phyloP scores from a whole-genome alignment of 139 green algal genomes.

The Deuterostichococcus epilithicus region DNA sequence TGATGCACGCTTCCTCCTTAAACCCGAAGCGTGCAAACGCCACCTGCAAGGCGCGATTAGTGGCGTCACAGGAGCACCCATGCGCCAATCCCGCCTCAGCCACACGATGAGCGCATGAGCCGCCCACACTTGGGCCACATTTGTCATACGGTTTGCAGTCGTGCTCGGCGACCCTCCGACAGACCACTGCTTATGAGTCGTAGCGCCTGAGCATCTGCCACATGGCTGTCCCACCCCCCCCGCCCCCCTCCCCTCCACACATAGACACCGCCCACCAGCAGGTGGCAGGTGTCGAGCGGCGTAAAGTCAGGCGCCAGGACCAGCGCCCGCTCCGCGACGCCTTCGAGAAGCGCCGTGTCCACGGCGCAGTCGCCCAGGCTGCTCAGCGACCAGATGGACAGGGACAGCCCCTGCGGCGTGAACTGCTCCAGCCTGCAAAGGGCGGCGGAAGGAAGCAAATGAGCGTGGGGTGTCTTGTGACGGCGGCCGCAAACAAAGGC shows the following conservation, averaged over 20 bases:
- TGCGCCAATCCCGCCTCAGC: too few relatives aligned
- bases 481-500: too few relatives aligned
- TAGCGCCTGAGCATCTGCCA: too few relatives aligned
- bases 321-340: neutral
- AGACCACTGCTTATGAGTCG: too few relatives aligned
- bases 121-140: too few relatives aligned
- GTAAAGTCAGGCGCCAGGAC: neutral
- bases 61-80: too few relatives aligned
- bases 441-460: neutral
- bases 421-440: neutral
- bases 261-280: neutral
- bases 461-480: too few relatives aligned
- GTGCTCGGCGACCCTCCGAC: too few relatives aligned
- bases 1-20: neutral
- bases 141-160: too few relatives aligned
- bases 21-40: neutral
- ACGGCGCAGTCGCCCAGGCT: neutral
- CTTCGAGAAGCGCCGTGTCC: neutral
- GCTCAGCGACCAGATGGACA: neutral
- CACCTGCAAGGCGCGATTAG: neutral
- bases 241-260: too few relatives aligned
- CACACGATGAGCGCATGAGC: too few relatives aligned
- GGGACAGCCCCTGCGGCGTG: neutral
- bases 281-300: neutral
- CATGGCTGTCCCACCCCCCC: too few relatives aligned